Percentiles rank a stretch among this genome's conserved stretches.
Evolutionary conservation across 805 yeast species (phyloP).

Genomic region (Cyberlindnera suaveolens): DNA sequence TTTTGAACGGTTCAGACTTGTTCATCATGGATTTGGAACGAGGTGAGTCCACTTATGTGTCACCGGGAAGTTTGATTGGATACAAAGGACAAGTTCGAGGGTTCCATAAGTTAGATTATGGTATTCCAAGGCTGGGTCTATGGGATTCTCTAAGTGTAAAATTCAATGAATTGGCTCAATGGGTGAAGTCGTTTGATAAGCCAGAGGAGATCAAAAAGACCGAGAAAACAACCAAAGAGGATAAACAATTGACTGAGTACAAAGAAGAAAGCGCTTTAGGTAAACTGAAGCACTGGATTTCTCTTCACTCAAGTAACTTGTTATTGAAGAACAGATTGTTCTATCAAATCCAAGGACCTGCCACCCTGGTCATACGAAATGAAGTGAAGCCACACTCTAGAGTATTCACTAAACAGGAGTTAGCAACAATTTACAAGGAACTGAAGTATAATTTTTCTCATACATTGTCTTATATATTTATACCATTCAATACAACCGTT

Average conservation of each 20-base stretch:
- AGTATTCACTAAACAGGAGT: conserved; percentile 10
- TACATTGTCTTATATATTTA: no score
- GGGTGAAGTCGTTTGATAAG: no score
- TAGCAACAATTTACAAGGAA: conserved; percentile 10
- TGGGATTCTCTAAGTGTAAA: background rate
- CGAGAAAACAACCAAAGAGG: background rate
- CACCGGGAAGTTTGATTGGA: conserved; percentile 13
- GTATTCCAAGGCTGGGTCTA: conserved; percentile 7
- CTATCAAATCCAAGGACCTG: conserved; percentile 26
- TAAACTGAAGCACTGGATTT: conserved; percentile 9
- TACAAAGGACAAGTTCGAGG: conserved; percentile 7
- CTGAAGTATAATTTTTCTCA: conserved; percentile 2
- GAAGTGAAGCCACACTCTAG: conserved; percentile 1
- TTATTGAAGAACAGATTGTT: conserved; percentile 17
- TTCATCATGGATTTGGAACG: conserved; percentile 20
- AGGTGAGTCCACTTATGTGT: conserved; percentile 19
- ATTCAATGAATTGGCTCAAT: no score
- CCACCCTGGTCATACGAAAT: conserved; percentile 23
- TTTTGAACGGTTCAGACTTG: conserved; percentile 25
- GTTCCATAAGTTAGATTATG: conserved; percentile 6
- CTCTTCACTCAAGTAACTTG: conserved; percentile 9
- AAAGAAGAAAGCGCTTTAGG: conserved; percentile 4
- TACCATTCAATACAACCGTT: no score
- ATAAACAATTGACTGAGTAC: background rate
- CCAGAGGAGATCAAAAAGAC: no score